Evolutionary conservation across 2,329 filamentous ascomycete species (phyloP).

Genomic region (Tolypocladium endophyticum): DNA sequence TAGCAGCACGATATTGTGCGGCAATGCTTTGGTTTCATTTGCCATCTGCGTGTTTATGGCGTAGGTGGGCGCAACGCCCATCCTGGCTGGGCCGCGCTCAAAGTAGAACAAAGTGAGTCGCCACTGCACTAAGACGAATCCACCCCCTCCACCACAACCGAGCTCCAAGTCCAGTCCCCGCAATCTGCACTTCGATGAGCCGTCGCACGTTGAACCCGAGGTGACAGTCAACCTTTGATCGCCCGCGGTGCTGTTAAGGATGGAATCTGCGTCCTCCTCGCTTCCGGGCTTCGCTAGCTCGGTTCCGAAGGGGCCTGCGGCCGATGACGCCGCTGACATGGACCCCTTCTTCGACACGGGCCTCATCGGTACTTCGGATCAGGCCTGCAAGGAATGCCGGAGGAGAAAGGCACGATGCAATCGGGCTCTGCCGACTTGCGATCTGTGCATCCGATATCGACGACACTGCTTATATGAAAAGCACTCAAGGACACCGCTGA

Average conservation of each 20-base stretch:
- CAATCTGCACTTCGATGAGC: not conserved
- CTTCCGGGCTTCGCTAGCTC: not conserved
- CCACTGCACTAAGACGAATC: not conserved
- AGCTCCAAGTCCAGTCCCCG: not conserved
- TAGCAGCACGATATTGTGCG: not conserved
- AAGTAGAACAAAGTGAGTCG: not conserved
- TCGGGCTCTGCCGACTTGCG: constrained; percentile 24
- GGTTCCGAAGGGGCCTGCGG: not conserved
- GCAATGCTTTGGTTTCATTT: not conserved
- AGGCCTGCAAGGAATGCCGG: constrained; percentile 29
- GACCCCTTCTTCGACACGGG: constrained; percentile 5
- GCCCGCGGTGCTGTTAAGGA: not conserved
- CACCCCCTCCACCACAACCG: not conserved
- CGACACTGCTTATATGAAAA: constrained; percentile 38
- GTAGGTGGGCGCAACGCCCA: not conserved
- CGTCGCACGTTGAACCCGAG: not conserved
- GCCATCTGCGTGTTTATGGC: not conserved
- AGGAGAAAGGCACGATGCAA: constrained; percentile 29
- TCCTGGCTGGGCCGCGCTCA: not conserved
- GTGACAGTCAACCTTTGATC: not conserved
- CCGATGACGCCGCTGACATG: constrained; percentile 2
- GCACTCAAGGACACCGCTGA: constrained; percentile 35
- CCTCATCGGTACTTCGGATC: constrained; percentile 17
- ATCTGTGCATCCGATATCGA: constrained; percentile 29
- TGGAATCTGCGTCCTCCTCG: not conserved